Evolutionary conservation across 2,329 filamentous ascomycete species (phyloP).

Genomic region (Ramularia collo-cygni): DNA sequence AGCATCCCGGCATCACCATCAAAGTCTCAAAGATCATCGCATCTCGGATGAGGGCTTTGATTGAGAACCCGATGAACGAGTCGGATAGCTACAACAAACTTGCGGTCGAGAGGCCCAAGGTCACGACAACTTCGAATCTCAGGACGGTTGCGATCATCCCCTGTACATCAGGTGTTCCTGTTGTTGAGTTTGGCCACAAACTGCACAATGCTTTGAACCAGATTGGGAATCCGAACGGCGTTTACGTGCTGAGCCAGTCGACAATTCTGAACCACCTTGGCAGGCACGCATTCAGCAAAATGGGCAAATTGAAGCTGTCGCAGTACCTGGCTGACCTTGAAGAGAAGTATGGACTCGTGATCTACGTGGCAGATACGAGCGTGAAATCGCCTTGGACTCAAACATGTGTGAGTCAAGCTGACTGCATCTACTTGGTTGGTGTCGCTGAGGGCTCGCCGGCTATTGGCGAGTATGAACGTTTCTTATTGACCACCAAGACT

Average conservation of each 20-base stretch:
- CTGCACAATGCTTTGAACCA: constrained; percentile 82
- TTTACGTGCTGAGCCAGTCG: constrained; percentile 86
- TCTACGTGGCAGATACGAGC: constrained; percentile 94
- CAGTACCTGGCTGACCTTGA: constrained; percentile 96
- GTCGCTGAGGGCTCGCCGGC: constrained; percentile 81
- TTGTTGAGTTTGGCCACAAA: constrained; percentile 88
- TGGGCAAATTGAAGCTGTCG: constrained; percentile 92
- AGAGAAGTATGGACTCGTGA: constrained; percentile 90
- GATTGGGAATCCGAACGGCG: constrained; percentile 81
- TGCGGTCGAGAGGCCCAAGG: constrained; percentile 51
- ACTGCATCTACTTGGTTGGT: constrained; percentile 89
- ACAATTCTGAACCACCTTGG: constrained; percentile 92
- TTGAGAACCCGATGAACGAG: constrained; percentile 69
- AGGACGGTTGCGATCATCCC: constrained; percentile 89
- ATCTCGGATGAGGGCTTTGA: constrained; percentile 80
- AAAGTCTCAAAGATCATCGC: constrained; percentile 99
- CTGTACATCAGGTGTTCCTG: constrained; percentile 83
- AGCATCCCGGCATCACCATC: constrained; percentile 96
- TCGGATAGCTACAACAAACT: constrained; percentile 36
- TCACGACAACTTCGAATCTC: constrained; percentile 83
- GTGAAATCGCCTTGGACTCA: constrained; percentile 98
- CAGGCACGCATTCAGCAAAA: constrained; percentile 91
- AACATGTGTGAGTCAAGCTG: constrained; percentile 93
- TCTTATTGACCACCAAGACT: constrained; percentile 93
- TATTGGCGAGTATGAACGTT: constrained; percentile 94